Percentiles rank a stretch among this genome's conserved stretches.
Conservation (phyloP, 1,284 basidiomycete genomes). For the Tetrapyrgos nigripes region DNA sequence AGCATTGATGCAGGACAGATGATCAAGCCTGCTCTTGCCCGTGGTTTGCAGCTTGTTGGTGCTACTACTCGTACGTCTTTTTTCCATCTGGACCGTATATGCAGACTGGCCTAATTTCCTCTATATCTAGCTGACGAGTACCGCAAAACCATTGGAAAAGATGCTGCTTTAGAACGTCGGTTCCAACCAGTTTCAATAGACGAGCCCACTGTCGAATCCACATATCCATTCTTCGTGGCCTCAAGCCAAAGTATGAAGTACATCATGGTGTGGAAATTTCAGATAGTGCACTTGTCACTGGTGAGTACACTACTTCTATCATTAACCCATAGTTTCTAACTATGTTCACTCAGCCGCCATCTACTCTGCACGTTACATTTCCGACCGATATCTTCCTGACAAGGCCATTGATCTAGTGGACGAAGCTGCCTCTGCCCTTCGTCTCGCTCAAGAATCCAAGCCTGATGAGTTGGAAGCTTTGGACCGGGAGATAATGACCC, state of each 20-base stretch:
- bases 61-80: conserved; percentile 79
- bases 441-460: conserved; percentile 90
- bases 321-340: too few relatives aligned
- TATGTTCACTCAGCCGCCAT: conserved; percentile 52
- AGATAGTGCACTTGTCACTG: conserved; percentile 87
- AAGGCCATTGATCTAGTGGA: conserved; percentile 92
- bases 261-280: conserved; percentile 94
- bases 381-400: conserved; percentile 88
- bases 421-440: conserved; percentile 88
- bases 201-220: conserved; percentile 87
- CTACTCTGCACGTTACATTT: conserved; percentile 83
- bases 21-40: conserved; percentile 88
- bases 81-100: not conserved
- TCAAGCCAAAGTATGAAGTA: conserved; percentile 86
- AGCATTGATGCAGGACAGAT: conserved; percentile 92
- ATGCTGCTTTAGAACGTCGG: conserved; percentile 88
- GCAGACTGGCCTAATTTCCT: not conserved
- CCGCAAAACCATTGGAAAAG: conserved; percentile 90
- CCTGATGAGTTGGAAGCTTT: conserved; percentile 87
- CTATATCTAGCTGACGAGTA: conserved; percentile 80
- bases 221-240: conserved; percentile 90
- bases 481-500: conserved; percentile 84
- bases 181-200: conserved; percentile 91
- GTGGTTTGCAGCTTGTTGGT: conserved; percentile 87
- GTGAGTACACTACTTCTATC: conserved; percentile 34